Evolutionary conservation across 163 green algal species (phyloP).

Genomic region (Chlamydomonas reinhardtii): DNA sequence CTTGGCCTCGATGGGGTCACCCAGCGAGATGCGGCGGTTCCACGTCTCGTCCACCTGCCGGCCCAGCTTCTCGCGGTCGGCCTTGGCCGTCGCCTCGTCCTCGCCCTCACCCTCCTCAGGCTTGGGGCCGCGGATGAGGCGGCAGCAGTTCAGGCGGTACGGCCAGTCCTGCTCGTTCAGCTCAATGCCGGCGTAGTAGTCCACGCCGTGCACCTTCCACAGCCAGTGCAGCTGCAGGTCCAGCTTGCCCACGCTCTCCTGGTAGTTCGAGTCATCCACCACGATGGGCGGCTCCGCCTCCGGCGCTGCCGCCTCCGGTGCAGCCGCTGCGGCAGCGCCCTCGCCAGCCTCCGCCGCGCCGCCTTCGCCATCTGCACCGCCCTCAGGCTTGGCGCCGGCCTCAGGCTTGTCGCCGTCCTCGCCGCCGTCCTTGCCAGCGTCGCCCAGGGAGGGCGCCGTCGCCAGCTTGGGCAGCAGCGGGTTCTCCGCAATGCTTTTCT

Average conservation of each 20-base stretch:
- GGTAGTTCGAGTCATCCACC: conserved; percentile 50
- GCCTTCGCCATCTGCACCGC: background rate
- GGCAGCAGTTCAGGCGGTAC: conserved; percentile 38
- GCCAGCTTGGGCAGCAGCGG: conserved; percentile 64
- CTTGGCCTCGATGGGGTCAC: conserved; percentile 70
- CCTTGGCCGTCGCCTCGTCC: conserved; percentile 35
- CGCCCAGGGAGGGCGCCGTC: background rate
- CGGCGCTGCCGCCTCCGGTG: conserved; percentile 23
- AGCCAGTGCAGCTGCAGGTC: conserved; percentile 92
- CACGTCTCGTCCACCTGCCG: conserved; percentile 66
- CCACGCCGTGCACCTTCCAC: conserved; percentile 93
- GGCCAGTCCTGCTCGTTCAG: conserved; percentile 59
- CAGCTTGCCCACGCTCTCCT: conserved; percentile 69
- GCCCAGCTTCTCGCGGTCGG: conserved; percentile 49
- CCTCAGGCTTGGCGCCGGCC: background rate
- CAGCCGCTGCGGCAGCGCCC: conserved; percentile 1
- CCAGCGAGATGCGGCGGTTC: conserved; percentile 58
- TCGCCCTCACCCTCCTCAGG: conserved; percentile 58
- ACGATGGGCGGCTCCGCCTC: conserved; percentile 36
- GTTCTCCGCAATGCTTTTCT: conserved; percentile 86
- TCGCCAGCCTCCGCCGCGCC: conserved; percentile 13
- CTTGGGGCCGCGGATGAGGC: conserved; percentile 69
- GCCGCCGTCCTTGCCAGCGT: background rate
- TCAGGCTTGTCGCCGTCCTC: background rate
- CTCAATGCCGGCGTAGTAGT: conserved; percentile 88